Percentiles rank a stretch among this genome's conserved stretches.
Evolutionary conservation across 1,284 basidiomycete species (phyloP).

Genomic region (Ustilago curta): DNA sequence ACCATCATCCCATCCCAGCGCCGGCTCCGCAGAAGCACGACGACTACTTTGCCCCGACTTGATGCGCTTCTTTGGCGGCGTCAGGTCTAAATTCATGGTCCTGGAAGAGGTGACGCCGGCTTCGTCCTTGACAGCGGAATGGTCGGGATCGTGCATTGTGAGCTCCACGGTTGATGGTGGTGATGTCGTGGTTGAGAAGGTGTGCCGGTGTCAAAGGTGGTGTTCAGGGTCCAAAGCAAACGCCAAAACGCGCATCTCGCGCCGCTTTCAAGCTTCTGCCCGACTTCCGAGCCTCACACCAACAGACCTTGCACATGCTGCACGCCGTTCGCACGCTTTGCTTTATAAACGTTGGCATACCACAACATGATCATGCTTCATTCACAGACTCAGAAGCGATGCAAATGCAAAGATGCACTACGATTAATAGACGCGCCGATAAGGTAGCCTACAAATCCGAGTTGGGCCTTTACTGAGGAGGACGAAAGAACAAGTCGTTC

Average conservation of each 20-base stretch:
- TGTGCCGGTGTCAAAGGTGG: background rate
- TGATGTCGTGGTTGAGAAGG: slow-evolving; percentile 1
- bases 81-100: slow-evolving; percentile 16
- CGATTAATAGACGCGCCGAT: background rate
- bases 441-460: background rate
- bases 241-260: slow-evolving; percentile 12
- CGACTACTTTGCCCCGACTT: slow-evolving; percentile 23
- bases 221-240: slow-evolving; percentile 40
- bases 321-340: slow-evolving; percentile 2
- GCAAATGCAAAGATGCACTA: no score
- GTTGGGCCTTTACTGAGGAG: slow-evolving; percentile 9
- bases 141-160: background rate
- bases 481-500: slow-evolving; percentile 36
- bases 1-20: background rate
- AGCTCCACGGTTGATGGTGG: background rate
- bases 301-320: background rate
- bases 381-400: no score
- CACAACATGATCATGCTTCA: no score
- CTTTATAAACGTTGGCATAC: background rate
- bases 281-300: slow-evolving; percentile 14
- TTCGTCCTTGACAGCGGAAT: background rate
- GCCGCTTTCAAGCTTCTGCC: slow-evolving; percentile 6
- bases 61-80: slow-evolving; percentile 29
- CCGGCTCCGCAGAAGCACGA: slow-evolving; percentile 4
- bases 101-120: background rate